These are phyloP conservation scores for Penicillium egyptiacum DNA, from an alignment of 495 filamentous ascomycete genomes.

Conservation along the genomic window DNA sequence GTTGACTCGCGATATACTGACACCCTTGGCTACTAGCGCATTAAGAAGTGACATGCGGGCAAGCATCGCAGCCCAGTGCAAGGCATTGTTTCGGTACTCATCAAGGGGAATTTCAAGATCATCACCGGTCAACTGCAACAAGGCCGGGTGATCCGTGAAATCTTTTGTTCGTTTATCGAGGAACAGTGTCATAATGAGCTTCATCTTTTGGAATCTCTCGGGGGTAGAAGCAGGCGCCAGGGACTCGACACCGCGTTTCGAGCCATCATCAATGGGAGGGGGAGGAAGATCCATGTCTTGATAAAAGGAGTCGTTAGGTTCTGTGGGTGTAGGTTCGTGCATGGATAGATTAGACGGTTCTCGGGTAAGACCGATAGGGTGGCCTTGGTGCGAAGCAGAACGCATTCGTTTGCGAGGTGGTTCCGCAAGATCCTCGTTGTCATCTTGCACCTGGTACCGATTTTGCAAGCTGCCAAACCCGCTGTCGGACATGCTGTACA, in stretches of 20 bases:
- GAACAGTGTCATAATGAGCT: conserved; percentile 83
- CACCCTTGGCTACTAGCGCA: conserved; percentile 76
- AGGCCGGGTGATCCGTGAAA: conserved; percentile 63
- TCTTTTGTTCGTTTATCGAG: conserved; percentile 65
- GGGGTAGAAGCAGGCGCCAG: conserved; percentile 66
- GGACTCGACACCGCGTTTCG: conserved; percentile 62
- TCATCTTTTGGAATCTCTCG: conserved; percentile 70
- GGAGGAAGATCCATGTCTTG: conserved; percentile 56
- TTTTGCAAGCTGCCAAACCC: conserved; percentile 59
- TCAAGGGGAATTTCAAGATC: conserved; percentile 93
- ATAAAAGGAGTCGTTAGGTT: conserved; percentile 82
- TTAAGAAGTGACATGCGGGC: conserved; percentile 78
- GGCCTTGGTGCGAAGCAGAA: conserved; percentile 50
- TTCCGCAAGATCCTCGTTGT: conserved; percentile 61
- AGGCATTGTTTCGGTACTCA: conserved; percentile 76
- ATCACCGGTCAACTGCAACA: conserved; percentile 68
- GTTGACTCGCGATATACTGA: conserved; percentile 84
- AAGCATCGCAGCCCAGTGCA: conserved; percentile 97
- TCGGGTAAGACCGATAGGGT: conserved; percentile 37
- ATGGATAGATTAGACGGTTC: conserved; percentile 45
- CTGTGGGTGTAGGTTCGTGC: conserved; percentile 69
- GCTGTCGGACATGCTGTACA: conserved; percentile 63
- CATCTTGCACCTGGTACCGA: conserved; percentile 47
- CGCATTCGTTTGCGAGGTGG: conserved; percentile 83
- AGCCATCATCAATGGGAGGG: conserved; percentile 52